Conservation (phyloP, 345 rosid species). For the Viola odorata region DNA sequence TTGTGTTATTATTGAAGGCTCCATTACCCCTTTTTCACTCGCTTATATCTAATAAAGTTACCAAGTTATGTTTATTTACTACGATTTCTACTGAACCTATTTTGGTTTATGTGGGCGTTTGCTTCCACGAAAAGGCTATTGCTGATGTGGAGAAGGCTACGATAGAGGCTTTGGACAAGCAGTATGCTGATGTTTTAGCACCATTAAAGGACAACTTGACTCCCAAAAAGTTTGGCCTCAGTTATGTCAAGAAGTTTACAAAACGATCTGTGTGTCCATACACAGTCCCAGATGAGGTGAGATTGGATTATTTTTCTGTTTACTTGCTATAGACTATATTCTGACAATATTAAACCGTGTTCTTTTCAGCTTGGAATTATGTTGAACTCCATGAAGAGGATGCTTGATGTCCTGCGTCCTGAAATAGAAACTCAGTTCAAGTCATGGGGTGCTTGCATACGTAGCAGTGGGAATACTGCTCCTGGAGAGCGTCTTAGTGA, state of each 20-base stretch:
- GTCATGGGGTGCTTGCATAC: constrained; percentile 93
- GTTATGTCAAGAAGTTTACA: constrained; percentile 82
- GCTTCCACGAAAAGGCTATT: constrained; percentile 51
- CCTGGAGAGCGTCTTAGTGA: constrained; percentile 93
- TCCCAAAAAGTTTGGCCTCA: constrained; percentile 87
- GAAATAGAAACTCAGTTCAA: constrained; percentile 75
- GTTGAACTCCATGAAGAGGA: constrained; percentile 90
- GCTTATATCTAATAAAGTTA: no score
- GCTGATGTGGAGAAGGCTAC: constrained; percentile 93
- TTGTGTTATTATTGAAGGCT: no score
- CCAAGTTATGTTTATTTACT: no score
- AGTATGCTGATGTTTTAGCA: constrained; percentile 80
- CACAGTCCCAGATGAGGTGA: constrained; percentile 84
- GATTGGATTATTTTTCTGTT: constrained; percentile 1
- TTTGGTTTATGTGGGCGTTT: neutral
- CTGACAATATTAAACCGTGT: constrained; percentile 14
- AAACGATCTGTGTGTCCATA: constrained; percentile 75
- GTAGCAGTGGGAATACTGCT: constrained; percentile 67
- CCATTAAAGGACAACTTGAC: constrained; percentile 87
- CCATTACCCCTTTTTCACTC: no score
- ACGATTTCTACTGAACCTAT: neutral
- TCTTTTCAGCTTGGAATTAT: constrained; percentile 70
- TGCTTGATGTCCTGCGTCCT: constrained; percentile 82
- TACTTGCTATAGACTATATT: neutral
- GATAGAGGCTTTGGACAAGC: constrained; percentile 92